Base-by-base conservation (phyloP, 441 rosid species). In the Gossypium gossypioides region DNA sequence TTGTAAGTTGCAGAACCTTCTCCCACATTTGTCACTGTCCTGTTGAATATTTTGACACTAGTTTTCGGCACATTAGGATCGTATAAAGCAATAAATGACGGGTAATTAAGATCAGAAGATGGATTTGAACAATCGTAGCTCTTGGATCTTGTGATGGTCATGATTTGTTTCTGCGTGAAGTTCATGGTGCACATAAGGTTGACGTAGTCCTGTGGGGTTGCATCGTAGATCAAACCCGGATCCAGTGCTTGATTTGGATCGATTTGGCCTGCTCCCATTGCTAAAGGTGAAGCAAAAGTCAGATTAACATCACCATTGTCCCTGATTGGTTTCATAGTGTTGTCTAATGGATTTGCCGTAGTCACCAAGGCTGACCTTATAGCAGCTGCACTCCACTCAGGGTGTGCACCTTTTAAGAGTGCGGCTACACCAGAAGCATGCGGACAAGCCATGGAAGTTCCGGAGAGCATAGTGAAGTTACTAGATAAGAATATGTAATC, bases 211-310 rank as follows among this genome's bases (percentile, higher is more conserved):
- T 77, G 81, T 46, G 80, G 80, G 34, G 78, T 79, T 55, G 83
- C 76, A 50, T 84, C 90, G 62, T 84, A 88, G 48, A 87, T 69
- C 81, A 83, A 68, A 66, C 91, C 88, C 0, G 87, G 89, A 69
- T 87, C 80, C 58, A 80, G 69, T 32, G 91, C 86, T 22, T 68
- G 73, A 62, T 84, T 21, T 19, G 48, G 50, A 68, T 81, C 76
- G 3, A 85, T 66, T 13, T 84, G 88, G 37, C 88, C 68, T 63
- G 68, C 52, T 63, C 68, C 68, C 68, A 40, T 40, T 13, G 68
- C 68, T 40, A 63, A 40, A 40, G 68, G 68, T 19, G 68, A 63
- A 40, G 68, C 68, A 12, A 3, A 16, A 22, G 72, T 63, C 16
- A 69, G 68, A 22, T 64, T 59, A 3, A 2, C 8, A 21, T 27